These are phyloP conservation scores for Candida vartiovaarae DNA, from an alignment of 805 yeast species.

Conservation along the genomic window DNA sequence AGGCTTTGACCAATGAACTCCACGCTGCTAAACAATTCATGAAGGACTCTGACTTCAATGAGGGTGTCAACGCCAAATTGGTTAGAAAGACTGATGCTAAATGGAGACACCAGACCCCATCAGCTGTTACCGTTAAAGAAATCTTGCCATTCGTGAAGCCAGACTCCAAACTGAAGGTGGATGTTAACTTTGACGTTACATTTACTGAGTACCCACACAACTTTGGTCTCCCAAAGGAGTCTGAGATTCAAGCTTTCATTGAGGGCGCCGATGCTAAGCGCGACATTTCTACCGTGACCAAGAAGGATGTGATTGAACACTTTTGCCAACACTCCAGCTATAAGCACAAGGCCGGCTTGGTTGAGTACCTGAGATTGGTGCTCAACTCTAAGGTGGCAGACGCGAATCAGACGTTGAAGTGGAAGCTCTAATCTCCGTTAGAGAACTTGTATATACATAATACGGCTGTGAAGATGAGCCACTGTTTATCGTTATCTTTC, in stretches of 20 bases:
- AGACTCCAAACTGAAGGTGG: conserved; percentile 25
- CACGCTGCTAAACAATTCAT: conserved; percentile 71
- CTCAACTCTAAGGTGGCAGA: conserved; percentile 30
- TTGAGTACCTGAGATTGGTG: conserved; percentile 49
- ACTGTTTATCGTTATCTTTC: too few species aligned
- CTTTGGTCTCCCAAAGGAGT: conserved; percentile 76
- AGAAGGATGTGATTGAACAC: conserved; percentile 56
- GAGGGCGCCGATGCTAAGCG: conserved; percentile 54
- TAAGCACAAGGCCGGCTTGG: conserved; percentile 52
- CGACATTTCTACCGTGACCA: conserved; percentile 33
- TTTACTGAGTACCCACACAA: conserved; percentile 40
- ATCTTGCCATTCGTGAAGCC: conserved; percentile 26
- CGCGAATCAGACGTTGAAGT: conserved; percentile 8
- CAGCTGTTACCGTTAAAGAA: conserved; percentile 28
- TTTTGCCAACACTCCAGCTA: conserved; percentile 39
- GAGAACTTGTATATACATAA: not conserved
- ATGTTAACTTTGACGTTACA: conserved; percentile 26
- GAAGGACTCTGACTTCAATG: conserved; percentile 56
- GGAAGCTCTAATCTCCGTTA: conserved; percentile 14
- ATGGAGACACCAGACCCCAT: conserved; percentile 38
- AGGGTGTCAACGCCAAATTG: conserved; percentile 58
- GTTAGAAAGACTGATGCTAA: conserved; percentile 56
- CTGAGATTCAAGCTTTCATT: conserved; percentile 55
- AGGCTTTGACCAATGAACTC: conserved; percentile 68
- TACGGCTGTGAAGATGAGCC: not conserved